These are phyloP conservation scores for Cardiospermum halicacabum DNA, from an alignment of 345 rosid species.

Conservation along the genomic window DNA sequence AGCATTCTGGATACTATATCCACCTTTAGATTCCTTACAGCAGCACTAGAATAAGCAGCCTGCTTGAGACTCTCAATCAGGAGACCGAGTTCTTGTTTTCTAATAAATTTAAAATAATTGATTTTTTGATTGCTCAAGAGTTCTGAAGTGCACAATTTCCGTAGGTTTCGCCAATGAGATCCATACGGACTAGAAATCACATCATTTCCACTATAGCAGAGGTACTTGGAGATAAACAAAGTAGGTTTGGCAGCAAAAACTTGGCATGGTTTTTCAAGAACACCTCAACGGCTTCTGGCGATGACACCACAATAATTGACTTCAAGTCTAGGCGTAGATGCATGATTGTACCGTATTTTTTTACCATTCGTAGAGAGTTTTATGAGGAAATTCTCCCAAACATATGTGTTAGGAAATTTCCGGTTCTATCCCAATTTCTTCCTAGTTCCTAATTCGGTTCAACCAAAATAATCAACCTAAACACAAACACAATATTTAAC, in stretches of 20 bases:
- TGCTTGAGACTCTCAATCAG: constrained; percentile 10
- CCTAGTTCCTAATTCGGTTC: too few relatives aligned
- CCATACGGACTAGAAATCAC: constrained; percentile 17
- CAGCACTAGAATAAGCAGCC: constrained; percentile 7
- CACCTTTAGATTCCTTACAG: constrained; percentile 12
- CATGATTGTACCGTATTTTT: too few relatives aligned
- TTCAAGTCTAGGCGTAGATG: constrained; percentile 14
- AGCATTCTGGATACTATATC: constrained; percentile 35
- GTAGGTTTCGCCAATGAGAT: constrained; percentile 24
- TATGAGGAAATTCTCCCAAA: too few relatives aligned
- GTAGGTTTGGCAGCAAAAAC: constrained; percentile 27
- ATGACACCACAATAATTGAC: constrained; percentile 19
- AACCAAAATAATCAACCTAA: too few relatives aligned
- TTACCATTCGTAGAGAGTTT: too few relatives aligned
- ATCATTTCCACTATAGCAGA: constrained; percentile 15
- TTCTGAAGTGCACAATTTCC: constrained; percentile 32
- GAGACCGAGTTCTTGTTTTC: constrained; percentile 24
- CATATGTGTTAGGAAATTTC: too few relatives aligned
- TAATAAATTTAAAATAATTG: constrained; percentile 18
- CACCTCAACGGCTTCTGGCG: constrained; percentile 23
- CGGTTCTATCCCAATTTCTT: too few relatives aligned
- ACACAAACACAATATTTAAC: too few relatives aligned
- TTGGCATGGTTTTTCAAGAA: constrained; percentile 31
- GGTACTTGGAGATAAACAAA: constrained; percentile 10
- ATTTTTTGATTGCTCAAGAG: constrained; percentile 25